phyloP scores from a whole-genome alignment of 768 basidiomycete genomes.

The Glaciozyma antarctica region DNA sequence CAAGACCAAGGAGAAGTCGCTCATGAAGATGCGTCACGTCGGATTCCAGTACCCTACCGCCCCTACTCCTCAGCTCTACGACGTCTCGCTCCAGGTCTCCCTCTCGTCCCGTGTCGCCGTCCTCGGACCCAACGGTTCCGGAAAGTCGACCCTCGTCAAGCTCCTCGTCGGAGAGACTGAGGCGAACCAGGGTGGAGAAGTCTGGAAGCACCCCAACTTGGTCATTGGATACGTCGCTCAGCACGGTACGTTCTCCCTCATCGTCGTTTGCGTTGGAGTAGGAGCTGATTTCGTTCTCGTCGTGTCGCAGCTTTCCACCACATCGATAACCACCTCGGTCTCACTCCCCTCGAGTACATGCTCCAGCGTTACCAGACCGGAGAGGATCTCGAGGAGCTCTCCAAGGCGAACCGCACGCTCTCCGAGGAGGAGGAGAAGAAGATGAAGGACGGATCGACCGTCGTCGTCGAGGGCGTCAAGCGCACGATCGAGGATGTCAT shows the following conservation, averaged over 20 bases:
- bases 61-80: slow-evolving; percentile 65
- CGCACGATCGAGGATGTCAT: slow-evolving; percentile 69
- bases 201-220: slow-evolving; percentile 87
- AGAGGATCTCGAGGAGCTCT: slow-evolving; percentile 86
- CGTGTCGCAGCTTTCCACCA: slow-evolving; percentile 29
- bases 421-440: slow-evolving; percentile 71
- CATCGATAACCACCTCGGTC: slow-evolving; percentile 80
- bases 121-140: slow-evolving; percentile 98
- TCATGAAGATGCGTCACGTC: slow-evolving; percentile 81
- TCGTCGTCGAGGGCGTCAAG: slow-evolving; percentile 82
- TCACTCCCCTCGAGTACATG: slow-evolving; percentile 92
- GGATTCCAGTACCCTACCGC: slow-evolving; percentile 91
- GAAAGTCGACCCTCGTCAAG: slow-evolving; percentile 93
- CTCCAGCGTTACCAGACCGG: slow-evolving; percentile 99
- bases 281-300: slow-evolving; percentile 1
- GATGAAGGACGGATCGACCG: slow-evolving; percentile 75
- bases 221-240: slow-evolving; percentile 97
- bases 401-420: slow-evolving; percentile 77
- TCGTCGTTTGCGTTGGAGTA: neutral
- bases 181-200: slow-evolving; percentile 83
- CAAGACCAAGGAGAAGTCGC: slow-evolving; percentile 49
- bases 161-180: slow-evolving; percentile 83
- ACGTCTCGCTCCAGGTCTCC: slow-evolving; percentile 85
- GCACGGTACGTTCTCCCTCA: slow-evolving; percentile 56
- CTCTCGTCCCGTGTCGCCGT: slow-evolving; percentile 96